These are phyloP conservation scores for Suillus subaureus DNA, from an alignment of 768 basidiomycete species.

Conservation along the genomic window DNA sequence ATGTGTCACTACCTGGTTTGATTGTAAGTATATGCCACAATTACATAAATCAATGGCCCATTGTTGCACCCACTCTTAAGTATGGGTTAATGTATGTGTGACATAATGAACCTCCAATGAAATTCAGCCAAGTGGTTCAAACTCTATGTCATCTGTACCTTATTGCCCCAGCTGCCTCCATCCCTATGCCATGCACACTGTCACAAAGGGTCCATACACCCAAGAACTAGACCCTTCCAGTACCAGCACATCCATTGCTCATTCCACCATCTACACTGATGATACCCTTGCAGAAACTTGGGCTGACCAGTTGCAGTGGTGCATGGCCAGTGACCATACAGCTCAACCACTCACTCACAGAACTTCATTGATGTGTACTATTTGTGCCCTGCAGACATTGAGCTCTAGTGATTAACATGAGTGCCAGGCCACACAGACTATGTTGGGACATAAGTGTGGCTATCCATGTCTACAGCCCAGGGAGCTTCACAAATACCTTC, in stretches of 20 bases:
- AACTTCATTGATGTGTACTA: background rate
- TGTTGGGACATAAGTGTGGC: too few species aligned
- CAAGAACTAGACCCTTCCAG: background rate
- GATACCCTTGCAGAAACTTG: background rate
- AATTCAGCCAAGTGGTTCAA: too few species aligned
- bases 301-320: conserved; percentile 6
- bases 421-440: background rate
- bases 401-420: background rate
- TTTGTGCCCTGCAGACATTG: background rate
- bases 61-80: too few species aligned
- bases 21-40: too few species aligned
- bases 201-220: background rate
- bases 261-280: conserved; percentile 6
- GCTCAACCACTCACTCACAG: conserved; percentile 6
- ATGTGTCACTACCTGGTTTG: too few species aligned
- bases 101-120: too few species aligned
- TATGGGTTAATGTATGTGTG: too few species aligned
- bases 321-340: conserved; percentile 1
- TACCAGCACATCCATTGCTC: background rate
- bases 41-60: too few species aligned
- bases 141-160: too few species aligned
- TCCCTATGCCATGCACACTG: background rate
- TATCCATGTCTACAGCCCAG: too few species aligned
- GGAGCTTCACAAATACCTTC: too few species aligned
- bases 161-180: background rate